Evolutionary conservation across 148 eudicot species (phyloP).

Genomic region (Limonium bicolor): DNA sequence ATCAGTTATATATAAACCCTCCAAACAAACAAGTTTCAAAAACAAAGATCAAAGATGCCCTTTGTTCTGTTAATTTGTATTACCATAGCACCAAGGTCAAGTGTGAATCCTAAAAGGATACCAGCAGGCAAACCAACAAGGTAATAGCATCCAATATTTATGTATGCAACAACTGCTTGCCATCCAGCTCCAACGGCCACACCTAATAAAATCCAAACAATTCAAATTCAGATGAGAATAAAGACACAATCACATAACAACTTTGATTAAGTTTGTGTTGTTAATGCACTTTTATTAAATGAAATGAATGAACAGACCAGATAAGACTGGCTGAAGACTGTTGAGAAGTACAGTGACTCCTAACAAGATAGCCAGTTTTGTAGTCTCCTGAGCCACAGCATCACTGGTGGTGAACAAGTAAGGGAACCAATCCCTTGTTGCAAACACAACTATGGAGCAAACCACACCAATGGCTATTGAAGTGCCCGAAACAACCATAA

Average conservation of each 20-base stretch:
- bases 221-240: neutral
- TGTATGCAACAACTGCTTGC: constrained; percentile 16
- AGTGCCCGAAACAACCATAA: constrained; percentile 8
- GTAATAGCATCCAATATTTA: constrained; percentile 26
- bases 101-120: constrained; percentile 15
- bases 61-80: neutral
- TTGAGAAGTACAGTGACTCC: constrained; percentile 16
- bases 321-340: constrained; percentile 23
- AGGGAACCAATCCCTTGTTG: constrained; percentile 12
- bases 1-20: neutral
- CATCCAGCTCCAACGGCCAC: constrained; percentile 37
- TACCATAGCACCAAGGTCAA: constrained; percentile 28
- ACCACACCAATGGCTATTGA: constrained; percentile 11
- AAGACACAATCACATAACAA: too few relatives aligned
- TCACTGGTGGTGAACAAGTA: constrained; percentile 14
- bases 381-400: constrained; percentile 10
- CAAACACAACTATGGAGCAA: constrained; percentile 4
- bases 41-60: neutral
- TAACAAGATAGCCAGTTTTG: constrained; percentile 14
- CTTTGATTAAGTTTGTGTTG: too few relatives aligned
- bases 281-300: too few relatives aligned
- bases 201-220: constrained; percentile 7
- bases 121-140: constrained; percentile 24
- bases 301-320: too few relatives aligned
- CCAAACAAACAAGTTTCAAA: neutral